phyloP scores from a whole-genome alignment of 2,329 filamentous ascomycete genomes.

The Mariannaea elegans region DNA sequence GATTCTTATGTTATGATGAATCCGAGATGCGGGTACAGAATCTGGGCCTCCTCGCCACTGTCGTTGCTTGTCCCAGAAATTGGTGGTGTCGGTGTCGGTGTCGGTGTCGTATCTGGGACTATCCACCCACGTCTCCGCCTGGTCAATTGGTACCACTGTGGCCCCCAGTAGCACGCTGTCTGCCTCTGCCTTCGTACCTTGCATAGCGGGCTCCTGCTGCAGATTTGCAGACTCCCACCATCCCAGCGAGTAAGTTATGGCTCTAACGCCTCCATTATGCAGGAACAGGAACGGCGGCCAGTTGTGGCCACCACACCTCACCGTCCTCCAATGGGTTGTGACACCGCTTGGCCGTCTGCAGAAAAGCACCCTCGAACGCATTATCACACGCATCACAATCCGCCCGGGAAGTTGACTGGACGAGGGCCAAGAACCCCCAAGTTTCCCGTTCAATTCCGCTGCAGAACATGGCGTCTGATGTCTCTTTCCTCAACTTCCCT shows the following conservation, averaged over 20 bases:
- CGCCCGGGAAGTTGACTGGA: background rate
- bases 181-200: constrained; percentile 34
- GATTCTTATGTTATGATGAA: background rate
- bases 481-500: background rate
- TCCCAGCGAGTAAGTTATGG: constrained; percentile 17
- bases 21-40: constrained; percentile 7
- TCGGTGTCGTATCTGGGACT: constrained; percentile 26
- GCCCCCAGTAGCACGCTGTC: constrained; percentile 19
- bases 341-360: constrained; percentile 20
- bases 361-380: constrained; percentile 14
- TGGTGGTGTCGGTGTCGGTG: constrained; percentile 10
- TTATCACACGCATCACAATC: constrained; percentile 13
- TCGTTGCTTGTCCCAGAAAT: constrained; percentile 7
- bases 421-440: background rate
- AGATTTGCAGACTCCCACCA: constrained; percentile 26
- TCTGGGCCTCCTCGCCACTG: background rate
- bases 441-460: background rate
- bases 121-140: constrained; percentile 11
- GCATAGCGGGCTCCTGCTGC: constrained; percentile 36
- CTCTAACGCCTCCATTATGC: constrained; percentile 38
- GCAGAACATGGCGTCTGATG: background rate
- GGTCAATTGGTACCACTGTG: background rate
- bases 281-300: constrained; percentile 41
- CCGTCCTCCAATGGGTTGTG: constrained; percentile 19
- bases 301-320: constrained; percentile 26